Evolutionary conservation across 495 filamentous ascomycete genomes (phyloP), one percentile per base, ranked within the genome.

Genomic region (Aspergillus wentii): DNA sequence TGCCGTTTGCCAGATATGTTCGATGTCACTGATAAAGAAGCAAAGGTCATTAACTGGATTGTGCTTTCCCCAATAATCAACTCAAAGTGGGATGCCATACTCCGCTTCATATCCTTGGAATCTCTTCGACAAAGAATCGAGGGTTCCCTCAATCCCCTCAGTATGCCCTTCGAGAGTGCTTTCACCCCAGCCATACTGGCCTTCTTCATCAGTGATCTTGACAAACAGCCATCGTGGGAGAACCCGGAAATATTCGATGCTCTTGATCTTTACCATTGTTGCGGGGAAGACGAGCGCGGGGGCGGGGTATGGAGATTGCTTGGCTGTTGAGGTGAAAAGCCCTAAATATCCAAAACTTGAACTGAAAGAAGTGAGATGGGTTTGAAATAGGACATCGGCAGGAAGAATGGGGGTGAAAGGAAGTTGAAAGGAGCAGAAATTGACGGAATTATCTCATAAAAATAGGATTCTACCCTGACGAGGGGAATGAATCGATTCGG

Each of bases 151-250:
- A 17, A 88, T 75, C 14, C 84, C 83, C 47, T 83, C 74, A 3
- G 78, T 81, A 52, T 89, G 85, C 1, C 85, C 83, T 59, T 90
- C 84, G 3, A 90, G 64, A 0, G 80, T 85, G 4, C 80, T 80
- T 57, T 88, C 85, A 25, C 85, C 85, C 85, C 85, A 90, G n/a
- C 85, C 85, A 41, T 64, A 68, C 9, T 74, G 62, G 17, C 73
- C 78, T 8, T 72, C 69, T 27, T 79, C 72, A 53, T 85, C 81
- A 14, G 71, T 74, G 41, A 88, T 71, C 49, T 88, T 88, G 46
- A 88, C 85, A 43, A 90, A 88, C 8, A 88, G 72, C 85, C 85
- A 90, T 25, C 83, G 68, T 17, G 83, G 83, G 2, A 79, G 72
- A 23, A 87, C 76, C 15, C 83, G 76, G 54, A 87, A 88, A 55